Base-by-base conservation (phyloP, 192 early-diverging fungal genomes). In the Coemansia aciculifera region DNA sequence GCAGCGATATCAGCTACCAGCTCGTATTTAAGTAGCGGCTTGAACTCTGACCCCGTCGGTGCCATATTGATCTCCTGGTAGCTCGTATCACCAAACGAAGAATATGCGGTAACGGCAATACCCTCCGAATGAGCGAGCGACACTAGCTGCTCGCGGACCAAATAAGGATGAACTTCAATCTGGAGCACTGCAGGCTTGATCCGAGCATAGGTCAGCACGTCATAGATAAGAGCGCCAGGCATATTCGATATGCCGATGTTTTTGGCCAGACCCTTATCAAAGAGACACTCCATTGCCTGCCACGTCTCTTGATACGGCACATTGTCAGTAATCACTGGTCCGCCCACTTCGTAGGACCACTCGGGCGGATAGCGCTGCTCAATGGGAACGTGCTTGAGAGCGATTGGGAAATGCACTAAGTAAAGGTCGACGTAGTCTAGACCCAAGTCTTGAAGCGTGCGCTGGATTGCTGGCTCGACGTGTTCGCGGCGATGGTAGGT, bases 361-460 rank as follows among this genome's bases (percentile, higher is more conserved):
- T 66, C 68, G 29, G 79, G 64, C 15, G 73, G 74, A 31, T 75
- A 74, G 27, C 60, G 56, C 12, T 19, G 39, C 1, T 81, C 72
- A 19, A 67, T 60, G 13, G 70, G 79, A 59, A 72, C 71, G 42
- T 75, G 77, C 61, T 89, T 86, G 59, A 90, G 78, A 6, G 87
- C 79, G 62, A 90, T 73, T 13, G 87, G 85, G 73, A 84, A 90
- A 68, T 93, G 91, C 29, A 95, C 81, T 42, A 96, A 73, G 66
- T 92, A 96, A 13, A 94, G 79, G 66, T 96, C 94, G 21, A 96
- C 69, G 73, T 94, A 94, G 46, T 89, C 86, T 32, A 91, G 60
- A 29, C 80, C 69, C 31, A 94, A 75, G 72, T 92, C 86, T 48
- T 72, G 54, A 3, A 93, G 82, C 3, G 91, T 87, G 23, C 70